Conservation (phyloP, 2,329 filamentous ascomycete species). For the Chrysoporthe deuterocubensis region DNA sequence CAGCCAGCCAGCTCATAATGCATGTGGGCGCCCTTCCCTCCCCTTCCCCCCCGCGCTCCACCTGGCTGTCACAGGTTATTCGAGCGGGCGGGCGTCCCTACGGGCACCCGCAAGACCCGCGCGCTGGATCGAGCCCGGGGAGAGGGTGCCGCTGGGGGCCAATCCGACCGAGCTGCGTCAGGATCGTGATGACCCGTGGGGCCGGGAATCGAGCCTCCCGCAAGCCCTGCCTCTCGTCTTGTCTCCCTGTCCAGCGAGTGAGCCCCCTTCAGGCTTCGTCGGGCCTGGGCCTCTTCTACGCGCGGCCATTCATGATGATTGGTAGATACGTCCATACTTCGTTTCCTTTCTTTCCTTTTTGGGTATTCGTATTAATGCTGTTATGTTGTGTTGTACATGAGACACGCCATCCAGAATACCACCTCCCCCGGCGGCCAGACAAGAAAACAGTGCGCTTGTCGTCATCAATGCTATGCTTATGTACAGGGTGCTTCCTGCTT, state of each 20-base stretch:
- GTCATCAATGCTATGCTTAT: not conserved
- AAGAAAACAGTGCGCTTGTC: not conserved
- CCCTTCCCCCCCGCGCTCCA: not conserved
- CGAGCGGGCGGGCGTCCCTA: not conserved
- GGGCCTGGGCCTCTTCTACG: not conserved
- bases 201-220: not conserved
- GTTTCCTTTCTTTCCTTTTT: no score
- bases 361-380: no score
- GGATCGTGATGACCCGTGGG: no score
- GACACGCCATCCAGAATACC: not conserved
- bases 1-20: constrained; percentile 23
- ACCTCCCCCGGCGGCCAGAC: not conserved
- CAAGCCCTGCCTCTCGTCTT: not conserved
- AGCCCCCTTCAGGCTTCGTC: not conserved
- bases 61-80: not conserved
- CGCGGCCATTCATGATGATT: no score
- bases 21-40: not conserved
- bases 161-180: no score
- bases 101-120: no score
- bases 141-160: no score
- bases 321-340: no score
- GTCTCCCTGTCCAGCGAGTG: not conserved
- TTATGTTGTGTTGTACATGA: not conserved
- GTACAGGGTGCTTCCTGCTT: not conserved
- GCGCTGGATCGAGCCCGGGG: no score